Base-by-base conservation (phyloP, 2,329 filamentous ascomycete genomes). In the Nigrospora sphaerica region DNA sequence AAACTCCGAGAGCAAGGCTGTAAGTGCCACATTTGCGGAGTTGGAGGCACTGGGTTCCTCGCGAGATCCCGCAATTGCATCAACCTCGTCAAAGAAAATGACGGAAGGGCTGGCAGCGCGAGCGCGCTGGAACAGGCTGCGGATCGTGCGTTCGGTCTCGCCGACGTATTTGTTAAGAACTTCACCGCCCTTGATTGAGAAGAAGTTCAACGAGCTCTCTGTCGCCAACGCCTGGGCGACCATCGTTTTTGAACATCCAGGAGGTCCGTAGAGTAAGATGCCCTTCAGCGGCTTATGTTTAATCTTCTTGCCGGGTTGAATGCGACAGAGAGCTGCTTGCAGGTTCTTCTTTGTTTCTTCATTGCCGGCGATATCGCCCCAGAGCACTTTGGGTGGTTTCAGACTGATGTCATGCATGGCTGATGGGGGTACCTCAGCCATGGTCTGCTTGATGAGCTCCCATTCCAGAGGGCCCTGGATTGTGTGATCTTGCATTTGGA, bases 31-130 rank as follows among this genome's bases (percentile, higher is more conserved):
- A 9, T 28, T 28, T 28, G 23, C 7, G 14, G 48, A 72, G 23
- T 72, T 72, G 13, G 77, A 72, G 14, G 77, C 64, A 62, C 55
- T 71, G 45, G 73, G 69, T 17, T 74, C 70, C 36, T 70, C 56
- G 9, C 76, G 68, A 46, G 73, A 70, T 2, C 69, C 84, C 58
- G 65, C 86, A 52, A 97, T 92, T 5, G 88, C 83, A 67, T 97
- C 91, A 56, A 97, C 93, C 64, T 97, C 91, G 62, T 97, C 91
- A 54, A 96, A 95, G 74, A 96, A 97, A 57, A 97, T 90, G 66
- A 96, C 92, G 62, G 87, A 90, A 0, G 92, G 92, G 44, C 84
- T 83, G 10, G 90, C 91, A n/a, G 85, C 83, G 37, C 86, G 78
- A 1, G 92, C 92, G 56, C 91, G 87, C 45, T 84, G 78, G 62